Evolutionary conservation across 1,284 basidiomycete species (phyloP).

Genomic region (Gymnopus androsaceus): DNA sequence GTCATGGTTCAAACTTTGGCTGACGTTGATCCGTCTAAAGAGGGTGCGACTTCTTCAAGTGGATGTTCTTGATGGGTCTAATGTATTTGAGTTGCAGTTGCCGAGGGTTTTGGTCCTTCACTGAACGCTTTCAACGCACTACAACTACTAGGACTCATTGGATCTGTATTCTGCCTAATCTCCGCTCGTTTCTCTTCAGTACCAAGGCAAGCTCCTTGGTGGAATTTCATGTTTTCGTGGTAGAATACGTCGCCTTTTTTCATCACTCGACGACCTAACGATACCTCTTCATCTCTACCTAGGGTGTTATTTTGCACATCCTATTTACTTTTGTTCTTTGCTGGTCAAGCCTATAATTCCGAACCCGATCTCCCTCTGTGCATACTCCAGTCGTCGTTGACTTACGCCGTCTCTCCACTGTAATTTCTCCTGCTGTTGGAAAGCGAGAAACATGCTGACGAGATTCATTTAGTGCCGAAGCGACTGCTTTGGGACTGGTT

Average conservation of each 20-base stretch:
- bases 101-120: neutral
- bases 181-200: constrained; percentile 20
- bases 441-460: neutral
- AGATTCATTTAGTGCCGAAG: neutral
- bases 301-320: constrained; percentile 24
- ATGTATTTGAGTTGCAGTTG: neutral
- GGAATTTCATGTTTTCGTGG: no score
- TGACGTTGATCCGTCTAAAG: neutral
- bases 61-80: no score
- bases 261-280: no score
- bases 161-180: constrained; percentile 20
- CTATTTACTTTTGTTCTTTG: constrained; percentile 21
- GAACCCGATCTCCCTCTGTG: constrained; percentile 20
- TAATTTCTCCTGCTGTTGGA: neutral
- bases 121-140: constrained; percentile 16
- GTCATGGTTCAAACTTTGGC: neutral
- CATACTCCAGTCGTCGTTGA: constrained; percentile 21
- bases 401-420: constrained; percentile 14
- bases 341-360: constrained; percentile 14
- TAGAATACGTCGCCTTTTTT: no score
- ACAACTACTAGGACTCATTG: constrained; percentile 21
- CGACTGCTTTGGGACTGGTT: constrained; percentile 6
- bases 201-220: constrained; percentile 23
- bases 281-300: no score
- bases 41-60: neutral